Evolutionary conservation across 345 rosid species (phyloP).

Genomic region (Corymbia maculata): DNA sequence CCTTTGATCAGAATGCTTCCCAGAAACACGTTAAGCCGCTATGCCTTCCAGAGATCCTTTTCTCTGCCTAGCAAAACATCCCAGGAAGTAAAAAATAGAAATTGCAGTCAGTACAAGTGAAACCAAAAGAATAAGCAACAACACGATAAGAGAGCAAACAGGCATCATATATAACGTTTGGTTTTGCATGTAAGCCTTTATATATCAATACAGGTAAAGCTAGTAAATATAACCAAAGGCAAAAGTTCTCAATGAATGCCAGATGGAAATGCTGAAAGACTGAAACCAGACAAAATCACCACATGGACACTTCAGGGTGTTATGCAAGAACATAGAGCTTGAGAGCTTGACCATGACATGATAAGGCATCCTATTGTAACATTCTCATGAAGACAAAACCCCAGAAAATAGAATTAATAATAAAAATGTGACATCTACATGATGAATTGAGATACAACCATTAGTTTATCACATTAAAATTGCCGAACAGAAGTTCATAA

Average conservation of each 20-base stretch:
- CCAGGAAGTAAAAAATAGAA: background rate
- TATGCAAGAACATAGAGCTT: background rate
- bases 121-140: background rate
- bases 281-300: background rate
- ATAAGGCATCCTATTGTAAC: background rate
- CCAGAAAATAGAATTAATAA: background rate
- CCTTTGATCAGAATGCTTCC: background rate
- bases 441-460: background rate
- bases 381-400: background rate
- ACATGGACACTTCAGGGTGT: background rate
- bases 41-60: background rate
- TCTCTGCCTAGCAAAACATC: background rate
- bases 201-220: background rate
- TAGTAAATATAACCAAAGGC: background rate
- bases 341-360: background rate
- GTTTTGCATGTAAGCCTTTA: background rate
- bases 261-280: background rate
- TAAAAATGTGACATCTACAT: background rate
- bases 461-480: background rate
- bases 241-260: background rate
- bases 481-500: background rate
- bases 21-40: background rate
- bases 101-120: background rate
- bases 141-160: background rate
- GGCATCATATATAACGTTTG: background rate